phyloP scores from a whole-genome alignment of 208 protist genomes.

The Porcisia deanei region DNA sequence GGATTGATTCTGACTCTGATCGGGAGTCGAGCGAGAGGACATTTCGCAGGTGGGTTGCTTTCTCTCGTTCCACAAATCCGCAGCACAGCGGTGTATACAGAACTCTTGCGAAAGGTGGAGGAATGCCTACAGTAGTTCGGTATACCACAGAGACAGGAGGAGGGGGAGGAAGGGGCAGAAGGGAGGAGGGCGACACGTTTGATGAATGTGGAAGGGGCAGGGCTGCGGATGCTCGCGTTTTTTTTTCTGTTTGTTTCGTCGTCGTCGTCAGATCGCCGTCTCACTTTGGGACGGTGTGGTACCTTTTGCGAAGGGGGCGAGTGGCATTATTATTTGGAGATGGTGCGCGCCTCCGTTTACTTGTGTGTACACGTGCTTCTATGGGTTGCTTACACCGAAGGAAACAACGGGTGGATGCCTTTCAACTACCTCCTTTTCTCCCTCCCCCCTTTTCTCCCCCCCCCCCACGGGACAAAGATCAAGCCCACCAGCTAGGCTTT shows the following conservation, averaged over 20 bases:
- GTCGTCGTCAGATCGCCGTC: not conserved
- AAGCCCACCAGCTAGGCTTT: not conserved
- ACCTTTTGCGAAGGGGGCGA: too few relatives aligned
- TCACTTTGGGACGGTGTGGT: too few relatives aligned
- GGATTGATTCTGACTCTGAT: constrained; percentile 72
- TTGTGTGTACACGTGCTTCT: not conserved
- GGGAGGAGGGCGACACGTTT: not conserved
- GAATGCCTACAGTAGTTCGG: constrained; percentile 26
- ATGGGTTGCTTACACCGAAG: not conserved
- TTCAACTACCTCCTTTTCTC: too few relatives aligned
- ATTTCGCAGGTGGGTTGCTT: constrained; percentile 78
- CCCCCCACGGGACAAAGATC: too few relatives aligned
- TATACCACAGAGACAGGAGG: not conserved
- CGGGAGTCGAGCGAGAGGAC: constrained; percentile 74
- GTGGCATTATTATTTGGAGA: not conserved
- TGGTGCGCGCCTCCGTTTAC: not conserved
- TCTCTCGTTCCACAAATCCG: constrained; percentile 72
- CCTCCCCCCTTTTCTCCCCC: too few relatives aligned
- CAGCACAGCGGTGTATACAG: constrained; percentile 21
- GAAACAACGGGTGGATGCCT: too few relatives aligned
- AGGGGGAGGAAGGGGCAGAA: not conserved
- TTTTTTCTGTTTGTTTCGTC: not conserved
- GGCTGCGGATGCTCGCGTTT: not conserved
- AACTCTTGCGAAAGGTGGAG: constrained; percentile 29
- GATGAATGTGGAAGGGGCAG: not conserved